Percentiles rank a stretch among this genome's conserved stretches.
phyloP scores from a whole-genome alignment of 108 stramenopile genomes.

The Pseudonitzschia pungens region DNA sequence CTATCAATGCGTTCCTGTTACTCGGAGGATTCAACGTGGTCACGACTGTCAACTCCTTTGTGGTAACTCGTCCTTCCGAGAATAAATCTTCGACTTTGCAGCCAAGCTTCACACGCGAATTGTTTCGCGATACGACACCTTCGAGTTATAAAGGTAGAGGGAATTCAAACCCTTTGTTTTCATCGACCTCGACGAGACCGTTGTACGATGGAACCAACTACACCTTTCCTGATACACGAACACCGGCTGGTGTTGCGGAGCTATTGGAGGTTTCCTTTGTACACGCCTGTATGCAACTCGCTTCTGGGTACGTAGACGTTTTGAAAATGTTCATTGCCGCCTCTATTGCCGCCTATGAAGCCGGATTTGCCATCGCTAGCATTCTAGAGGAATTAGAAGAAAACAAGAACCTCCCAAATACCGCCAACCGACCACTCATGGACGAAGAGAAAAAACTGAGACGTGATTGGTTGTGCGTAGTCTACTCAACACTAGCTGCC shows the following conservation, averaged over 20 bases:
- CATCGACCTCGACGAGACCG: slow-evolving; percentile 15
- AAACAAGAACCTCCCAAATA: slow-evolving; percentile 39
- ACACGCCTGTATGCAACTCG: slow-evolving; percentile 73
- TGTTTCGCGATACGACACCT: not conserved
- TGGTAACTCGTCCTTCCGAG: not conserved
- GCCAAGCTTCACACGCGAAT: not conserved
- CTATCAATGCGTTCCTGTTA: not conserved
- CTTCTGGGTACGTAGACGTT: slow-evolving; percentile 75
- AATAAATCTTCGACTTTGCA: not conserved
- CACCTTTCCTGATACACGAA: slow-evolving; percentile 34
- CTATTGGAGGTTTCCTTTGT: slow-evolving; percentile 83
- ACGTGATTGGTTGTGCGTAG: slow-evolving; percentile 59
- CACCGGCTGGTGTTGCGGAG: slow-evolving; percentile 55
- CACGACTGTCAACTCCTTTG: not conserved
- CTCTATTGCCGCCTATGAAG: slow-evolving; percentile 72
- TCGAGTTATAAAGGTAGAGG: not conserved
- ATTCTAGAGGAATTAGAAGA: slow-evolving; percentile 43
- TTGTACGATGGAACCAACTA: slow-evolving; percentile 43
- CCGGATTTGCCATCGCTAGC: slow-evolving; percentile 36
- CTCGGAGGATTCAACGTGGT: not conserved
- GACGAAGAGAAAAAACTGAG: slow-evolving; percentile 74
- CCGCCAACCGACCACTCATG: slow-evolving; percentile 68
- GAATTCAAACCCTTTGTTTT: not conserved
- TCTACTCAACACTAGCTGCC: slow-evolving; percentile 55
- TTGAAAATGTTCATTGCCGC: slow-evolving; percentile 84